Base-by-base conservation (phyloP, 2,329 filamentous ascomycete species). In the Xylariaceae sp. region DNA sequence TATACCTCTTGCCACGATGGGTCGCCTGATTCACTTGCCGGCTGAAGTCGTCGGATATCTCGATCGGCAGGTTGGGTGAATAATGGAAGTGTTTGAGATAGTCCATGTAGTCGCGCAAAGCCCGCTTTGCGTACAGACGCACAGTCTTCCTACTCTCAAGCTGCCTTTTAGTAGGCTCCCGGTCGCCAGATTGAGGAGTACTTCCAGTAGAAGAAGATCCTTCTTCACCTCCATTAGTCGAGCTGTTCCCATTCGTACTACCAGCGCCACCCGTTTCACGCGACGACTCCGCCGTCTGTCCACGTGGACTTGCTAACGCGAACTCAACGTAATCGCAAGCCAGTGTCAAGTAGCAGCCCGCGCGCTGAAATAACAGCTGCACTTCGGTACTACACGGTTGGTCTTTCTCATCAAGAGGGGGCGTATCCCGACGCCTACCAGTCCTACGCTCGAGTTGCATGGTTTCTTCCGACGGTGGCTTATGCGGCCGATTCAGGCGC, bases 41-140 rank as follows among this genome's bases (percentile, higher is more conserved):
- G 34, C 76, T 76, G 65, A 82, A 83, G 18, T 83, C 80, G 62
- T 85, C 82, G 15, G 80, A 82, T 30, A 84, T 74, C 50, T 85
- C 80, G 50, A 82, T 73, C 6, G 87, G 82, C 48, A 89, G 73
- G 53, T 88, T 83, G 0, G 89, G 88, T 0, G 90, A 89, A 73
- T 94, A 94, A 67, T 94, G 88, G 63, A 94, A 86, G 60, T 86
- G 79, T 0, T 85, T 84, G 45, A 95, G 76, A 69, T 90, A 94
- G 18, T 82, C 78, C 66, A 86, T 77, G 70, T 89, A 92, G 73
- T 94, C 90, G 60, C 87, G 82, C 18, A 94, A 74, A 0, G 90
- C 89, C 57, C 86, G 82, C 73, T 90, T 92, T 2, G 90, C 90
- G 73, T 88, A 86, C 0, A 81, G 80, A 66, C 89, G 89, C 65